Conservation (phyloP, 257 asterid species). For the Nyctanthes arbortristis region DNA sequence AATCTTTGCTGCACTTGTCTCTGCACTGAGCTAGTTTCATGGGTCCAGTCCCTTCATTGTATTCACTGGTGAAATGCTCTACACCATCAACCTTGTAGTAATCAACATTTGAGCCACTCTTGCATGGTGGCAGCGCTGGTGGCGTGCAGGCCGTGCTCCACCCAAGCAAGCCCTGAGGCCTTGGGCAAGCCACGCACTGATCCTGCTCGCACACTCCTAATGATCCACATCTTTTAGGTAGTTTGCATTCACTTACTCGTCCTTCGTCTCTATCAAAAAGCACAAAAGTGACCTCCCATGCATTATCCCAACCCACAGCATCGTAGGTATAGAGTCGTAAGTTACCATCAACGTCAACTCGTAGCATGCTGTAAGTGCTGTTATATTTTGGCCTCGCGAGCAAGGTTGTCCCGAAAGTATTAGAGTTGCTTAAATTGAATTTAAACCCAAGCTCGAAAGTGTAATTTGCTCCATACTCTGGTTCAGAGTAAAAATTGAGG, state of each 20-base stretch:
- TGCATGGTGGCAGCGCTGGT: conserved; percentile 38
- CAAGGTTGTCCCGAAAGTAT: conserved; percentile 25
- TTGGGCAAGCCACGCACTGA: conserved; percentile 53
- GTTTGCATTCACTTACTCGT: conserved; percentile 24
- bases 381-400: conserved; percentile 46
- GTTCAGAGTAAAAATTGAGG: conserved; percentile 30
- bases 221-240: conserved; percentile 44
- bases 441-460: conserved; percentile 43
- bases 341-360: conserved; percentile 49
- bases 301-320: conserved; percentile 39
- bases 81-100: conserved; percentile 38
- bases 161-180: conserved; percentile 37
- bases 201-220: conserved; percentile 40
- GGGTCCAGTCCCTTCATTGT: conserved; percentile 40
- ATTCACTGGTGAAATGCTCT: too few species aligned
- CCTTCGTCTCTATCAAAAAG: conserved; percentile 26
- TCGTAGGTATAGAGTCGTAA: conserved; percentile 38
- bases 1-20: too few species aligned
- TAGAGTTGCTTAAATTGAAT: conserved; percentile 27
- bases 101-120: conserved; percentile 19
- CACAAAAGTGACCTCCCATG: conserved; percentile 38
- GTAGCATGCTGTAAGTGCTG: conserved; percentile 37
- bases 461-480: conserved; percentile 20
- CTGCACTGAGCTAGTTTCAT: conserved; percentile 29
- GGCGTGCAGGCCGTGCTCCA: conserved; percentile 47